phyloP scores from a whole-genome alignment of 2,329 filamentous ascomycete species.

The Sclerotinia minor region DNA sequence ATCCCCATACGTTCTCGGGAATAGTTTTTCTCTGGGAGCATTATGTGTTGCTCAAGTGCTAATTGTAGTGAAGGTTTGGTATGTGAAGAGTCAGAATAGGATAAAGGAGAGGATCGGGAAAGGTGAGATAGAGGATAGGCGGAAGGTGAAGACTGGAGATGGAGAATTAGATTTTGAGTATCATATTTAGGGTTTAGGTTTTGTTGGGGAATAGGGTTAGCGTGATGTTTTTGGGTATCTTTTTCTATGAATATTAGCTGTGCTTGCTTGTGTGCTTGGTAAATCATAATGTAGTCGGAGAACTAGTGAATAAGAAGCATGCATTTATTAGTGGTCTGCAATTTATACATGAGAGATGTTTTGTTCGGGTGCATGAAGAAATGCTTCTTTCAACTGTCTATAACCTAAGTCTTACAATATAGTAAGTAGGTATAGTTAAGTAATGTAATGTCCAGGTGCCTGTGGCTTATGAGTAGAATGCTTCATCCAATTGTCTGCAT shows the following conservation, averaged over 20 bases:
- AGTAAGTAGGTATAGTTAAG: too few species aligned
- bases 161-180: conserved; percentile 51
- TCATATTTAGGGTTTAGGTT: conserved; percentile 38
- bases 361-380: too few species aligned
- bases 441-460: background rate
- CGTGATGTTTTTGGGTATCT: background rate
- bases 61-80: conserved; percentile 46
- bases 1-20: conserved; percentile 34
- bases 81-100: conserved; percentile 47
- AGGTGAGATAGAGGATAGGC: conserved; percentile 48
- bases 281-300: background rate
- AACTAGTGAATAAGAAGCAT: background rate
- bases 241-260: background rate
- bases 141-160: conserved; percentile 50
- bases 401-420: too few species aligned
- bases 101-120: conserved; percentile 44
- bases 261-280: background rate
- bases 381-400: too few species aligned
- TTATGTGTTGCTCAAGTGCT: conserved; percentile 36
- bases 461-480: too few species aligned
- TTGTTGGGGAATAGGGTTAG: too few species aligned
- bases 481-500: background rate
- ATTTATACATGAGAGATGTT: background rate
- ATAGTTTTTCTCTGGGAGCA: conserved; percentile 33
- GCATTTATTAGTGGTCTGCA: background rate